Base-by-base conservation (phyloP, 176 grass and related monocot species). In the Triticum turgidum region DNA sequence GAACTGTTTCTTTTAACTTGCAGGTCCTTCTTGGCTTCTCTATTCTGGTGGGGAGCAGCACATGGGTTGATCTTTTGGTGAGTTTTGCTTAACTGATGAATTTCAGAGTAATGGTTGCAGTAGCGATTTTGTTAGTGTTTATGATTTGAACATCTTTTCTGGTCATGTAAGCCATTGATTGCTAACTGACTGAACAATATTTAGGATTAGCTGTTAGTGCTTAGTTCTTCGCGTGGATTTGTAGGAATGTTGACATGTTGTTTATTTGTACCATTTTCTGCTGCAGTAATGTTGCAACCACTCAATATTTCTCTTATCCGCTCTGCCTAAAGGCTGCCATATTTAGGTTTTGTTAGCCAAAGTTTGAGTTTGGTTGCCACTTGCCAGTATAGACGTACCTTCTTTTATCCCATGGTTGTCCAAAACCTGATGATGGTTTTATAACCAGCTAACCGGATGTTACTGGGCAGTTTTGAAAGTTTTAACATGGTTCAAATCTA, bases 11-110 rank as follows among this genome's bases (percentile, higher is more conserved):
- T 76, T 9, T 74, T 24, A 49, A 68, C 37, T 88, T 59, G 42
- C 82, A 98, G 97, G 97, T 99, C 63, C 92, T 99, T 88, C 77
- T 99, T 37, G 97, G 97, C 42, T 99, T 99, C 74, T 99, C 97
- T 78, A 87, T 99, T 88, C 97, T 99, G 79, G 94, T 99, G 17
- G 97, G 97, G 54, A 97, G 97, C 89, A 99, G 92, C 69, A 97
- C 97, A 18, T 99, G 97, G 97, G 97, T 96, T 11, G 97, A 99
- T 93, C 87, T 99, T 27, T 64, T 99, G 97, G 97, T 99, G 93
- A 73, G 90, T 81, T 73, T 70, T 79, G 75, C 51, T 77, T 83
- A 25, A 52, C 27, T 45, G 78, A 88, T 81, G 70, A 62, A 69
- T 63, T 51, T 69, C 17, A 27, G 6, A 72, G 73, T 25, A 54